Base-by-base conservation (phyloP, 768 basidiomycete species). In the Suillus tomentosus region DNA sequence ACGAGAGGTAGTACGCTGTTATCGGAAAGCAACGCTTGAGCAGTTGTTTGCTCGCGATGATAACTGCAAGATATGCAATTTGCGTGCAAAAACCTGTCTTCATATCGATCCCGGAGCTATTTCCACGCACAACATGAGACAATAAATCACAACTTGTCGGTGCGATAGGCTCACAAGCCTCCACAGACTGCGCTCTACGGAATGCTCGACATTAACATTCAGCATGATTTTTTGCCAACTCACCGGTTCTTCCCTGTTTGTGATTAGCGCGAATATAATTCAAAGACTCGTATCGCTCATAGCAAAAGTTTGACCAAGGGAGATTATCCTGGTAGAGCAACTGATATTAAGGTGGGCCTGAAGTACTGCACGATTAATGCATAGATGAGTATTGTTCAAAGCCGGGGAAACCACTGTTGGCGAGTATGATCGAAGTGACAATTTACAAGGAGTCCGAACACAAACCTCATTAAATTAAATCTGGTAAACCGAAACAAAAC, bases 11-110 rank as follows among this genome's bases (percentile, higher is more conserved):
- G 51, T 10, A 31, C 4, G 54, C 36, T 22, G 43, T 65, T 57
- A 27, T 40, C n/a, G 63, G 61, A 34, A 68, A 76, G 59, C 34
- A 37, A 58, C 37, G 63, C 39, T 22, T 74, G 63, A 61, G 84
- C 74, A 37, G 82, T 34, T 94, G 80, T 36, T 85, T 87, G 69
- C 92, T 94, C 3, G 94, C 95, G 27, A 95, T 70, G 54, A 95
- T 82, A 8, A 94, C 88, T 6, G 89, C 93, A 9, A 73, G 8
- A 63, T 47, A 1, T 66, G 55, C 17, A 91, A 73, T 57, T 83
- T 73, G 15, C 74, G 66, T 36, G 74, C 69, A 31, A 31, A 85
- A 0, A 93, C 75, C 15, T 75, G 0, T 69, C 64, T 65, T 88
- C 85, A 71, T 94, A 94, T 31, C 78, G 81, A 74, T 94, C 91